Base-by-base conservation (phyloP, 2,329 filamentous ascomycete species). In the Fusarium torulosum region DNA sequence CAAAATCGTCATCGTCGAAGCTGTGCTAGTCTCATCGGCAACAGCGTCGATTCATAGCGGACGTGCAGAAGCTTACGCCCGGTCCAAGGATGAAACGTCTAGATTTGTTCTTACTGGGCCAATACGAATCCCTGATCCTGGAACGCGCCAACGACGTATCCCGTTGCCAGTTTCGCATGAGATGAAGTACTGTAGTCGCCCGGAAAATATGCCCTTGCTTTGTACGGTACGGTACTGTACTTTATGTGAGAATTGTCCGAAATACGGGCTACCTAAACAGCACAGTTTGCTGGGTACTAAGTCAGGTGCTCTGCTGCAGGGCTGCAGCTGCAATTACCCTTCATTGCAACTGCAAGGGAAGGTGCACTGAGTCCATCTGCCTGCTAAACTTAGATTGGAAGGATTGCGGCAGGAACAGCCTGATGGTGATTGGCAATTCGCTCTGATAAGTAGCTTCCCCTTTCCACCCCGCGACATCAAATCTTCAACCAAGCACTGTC, bases 81-180 rank as follows among this genome's bases (percentile, higher is more conserved):
- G 54, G 60, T 59, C 62, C 58, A 63, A 53, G 40, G 70, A 74
- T 74, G 72, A 74, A 74, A 74, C 72, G 49, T 62, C 66, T 46
- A 59, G 66, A 64, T 66, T 55, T 51, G 62, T 40, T 65, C 54
- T 68, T 63, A 52, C 58, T 41, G 20, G 41, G 55, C 31, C 29
- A 20, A 21, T 15, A 21, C 33, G 20, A 27, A 71, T 61, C 71
- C 71, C 58, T 72, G 69, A 72, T 66, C 71, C 69, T 52, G 40
- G 60, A 33, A 21, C 27, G 50, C 47, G 37, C 46, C 51, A 37
- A 54, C 47, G 44, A 45, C 46, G 9, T 29, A 29, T 29, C 27
- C 52, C 43, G 27, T 40, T 41, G 35, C 51, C 27, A 31, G 59
- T 51, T 51, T 61, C 50, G 59, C 35, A 59, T 65, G 21, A 53